These are phyloP conservation scores for Coniochaeta pulveracea DNA, from an alignment of 2,329 filamentous ascomycete species.

Conservation along the genomic window DNA sequence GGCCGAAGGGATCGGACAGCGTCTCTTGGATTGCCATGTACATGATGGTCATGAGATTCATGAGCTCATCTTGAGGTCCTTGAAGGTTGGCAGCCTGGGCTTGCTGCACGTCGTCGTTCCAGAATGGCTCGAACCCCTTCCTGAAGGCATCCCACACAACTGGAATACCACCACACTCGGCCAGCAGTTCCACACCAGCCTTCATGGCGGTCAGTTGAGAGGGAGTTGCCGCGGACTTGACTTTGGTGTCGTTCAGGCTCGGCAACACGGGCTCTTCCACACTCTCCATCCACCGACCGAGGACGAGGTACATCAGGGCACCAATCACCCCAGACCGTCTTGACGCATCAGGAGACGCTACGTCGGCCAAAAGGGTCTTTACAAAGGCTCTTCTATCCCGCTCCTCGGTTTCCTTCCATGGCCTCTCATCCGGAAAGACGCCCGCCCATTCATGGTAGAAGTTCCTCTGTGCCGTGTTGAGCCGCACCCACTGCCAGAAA, in stretches of 20 bases:
- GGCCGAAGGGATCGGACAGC: slow-evolving; percentile 37
- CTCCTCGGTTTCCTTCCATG: slow-evolving; percentile 57
- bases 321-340: slow-evolving; percentile 42
- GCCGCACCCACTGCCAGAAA: slow-evolving; percentile 70
- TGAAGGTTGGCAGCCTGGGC: slow-evolving; percentile 27
- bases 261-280: slow-evolving; percentile 32
- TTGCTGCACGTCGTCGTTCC: slow-evolving; percentile 36
- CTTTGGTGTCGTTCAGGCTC: slow-evolving; percentile 26
- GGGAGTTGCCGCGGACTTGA: slow-evolving; percentile 39
- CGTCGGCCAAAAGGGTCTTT: slow-evolving; percentile 32
- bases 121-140: slow-evolving; percentile 38
- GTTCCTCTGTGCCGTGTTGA: slow-evolving; percentile 57
- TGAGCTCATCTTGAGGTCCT: slow-evolving; percentile 46
- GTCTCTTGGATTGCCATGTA: slow-evolving; percentile 48
- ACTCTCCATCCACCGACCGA: slow-evolving; percentile 61
- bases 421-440: slow-evolving; percentile 28
- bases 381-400: slow-evolving; percentile 48
- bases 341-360: slow-evolving; percentile 31
- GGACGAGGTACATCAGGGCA: slow-evolving; percentile 47
- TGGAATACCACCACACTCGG: slow-evolving; percentile 36
- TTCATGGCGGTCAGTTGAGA: slow-evolving; percentile 49
- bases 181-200: slow-evolving; percentile 37
- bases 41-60: slow-evolving; percentile 52
- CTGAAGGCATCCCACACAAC: slow-evolving; percentile 40
- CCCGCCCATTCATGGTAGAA: slow-evolving; percentile 10